phyloP scores from a whole-genome alignment of 371 early-diverging fungal species.

The Mucor piriformis region DNA sequence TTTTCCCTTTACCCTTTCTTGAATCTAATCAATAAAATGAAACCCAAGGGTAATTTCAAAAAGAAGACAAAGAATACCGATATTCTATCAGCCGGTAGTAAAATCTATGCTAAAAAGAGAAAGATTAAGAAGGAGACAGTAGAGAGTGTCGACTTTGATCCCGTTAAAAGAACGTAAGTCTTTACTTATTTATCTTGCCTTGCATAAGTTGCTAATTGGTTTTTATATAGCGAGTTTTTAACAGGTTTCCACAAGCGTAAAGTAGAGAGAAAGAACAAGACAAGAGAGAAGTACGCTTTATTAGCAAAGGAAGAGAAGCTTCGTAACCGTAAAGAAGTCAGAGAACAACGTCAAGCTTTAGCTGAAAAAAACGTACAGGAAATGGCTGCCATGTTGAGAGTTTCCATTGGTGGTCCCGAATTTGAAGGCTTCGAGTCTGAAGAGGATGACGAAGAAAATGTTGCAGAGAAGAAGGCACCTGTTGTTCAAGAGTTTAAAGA shows the following conservation, averaged over 20 bases:
- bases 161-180: slow-evolving; percentile 61
- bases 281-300: slow-evolving; percentile 56
- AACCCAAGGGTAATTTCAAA: slow-evolving; percentile 7
- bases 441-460: slow-evolving; percentile 43
- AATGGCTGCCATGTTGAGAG: slow-evolving; percentile 42
- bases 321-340: slow-evolving; percentile 53
- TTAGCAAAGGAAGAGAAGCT: slow-evolving; percentile 58
- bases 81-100: slow-evolving; percentile 67
- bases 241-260: slow-evolving; percentile 88
- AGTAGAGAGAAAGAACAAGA: slow-evolving; percentile 66
- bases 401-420: slow-evolving; percentile 22
- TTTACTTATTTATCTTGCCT: too few relatives aligned
- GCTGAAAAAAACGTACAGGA: slow-evolving; percentile 51
- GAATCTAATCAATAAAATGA: slow-evolving; percentile 6
- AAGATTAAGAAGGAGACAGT: slow-evolving; percentile 64
- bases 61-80: slow-evolving; percentile 56
- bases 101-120: slow-evolving; percentile 75
- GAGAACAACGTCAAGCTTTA: slow-evolving; percentile 47
- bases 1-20: slow-evolving; percentile 1
- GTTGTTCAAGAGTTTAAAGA: slow-evolving; percentile 61
- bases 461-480: slow-evolving; percentile 31
- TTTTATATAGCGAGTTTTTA: slow-evolving; percentile 59
- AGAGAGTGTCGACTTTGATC: slow-evolving; percentile 67
- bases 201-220: neutral
- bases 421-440: slow-evolving; percentile 35